Evolutionary conservation across 2,329 filamentous ascomycete species (phyloP), one percentile per base, ranked within the genome.

Genomic region (Thielaviopsis ethacetica): DNA sequence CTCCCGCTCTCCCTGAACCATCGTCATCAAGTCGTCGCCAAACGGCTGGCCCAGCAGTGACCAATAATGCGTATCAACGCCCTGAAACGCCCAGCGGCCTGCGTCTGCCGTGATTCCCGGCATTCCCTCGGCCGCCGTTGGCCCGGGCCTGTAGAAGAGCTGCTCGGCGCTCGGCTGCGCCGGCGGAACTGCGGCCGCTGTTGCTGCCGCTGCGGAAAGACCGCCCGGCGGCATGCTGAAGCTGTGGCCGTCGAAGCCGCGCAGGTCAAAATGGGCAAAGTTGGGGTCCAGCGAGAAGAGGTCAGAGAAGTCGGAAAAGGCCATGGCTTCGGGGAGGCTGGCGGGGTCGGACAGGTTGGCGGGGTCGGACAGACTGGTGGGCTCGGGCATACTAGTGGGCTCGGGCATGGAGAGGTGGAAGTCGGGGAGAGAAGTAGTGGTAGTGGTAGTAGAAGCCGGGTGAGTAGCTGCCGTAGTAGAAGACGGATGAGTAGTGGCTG

Each of bases 11-110:
- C 30, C 30, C 30, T 24, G 53, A 24, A 41, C 21, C 53, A 55
- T 47, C 3, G 26, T n/a, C 19, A 57, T 50, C 22, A 61, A 44
- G 22, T 56, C 59, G 10, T 58, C 59, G 50, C 34, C 30, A 52
- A 61, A 61, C 15, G 59, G 59, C 47, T 61, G 59, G 15, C 59
- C 69, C 51, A 70, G 56, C 61, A 69, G 65, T 3, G 67, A 66
- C 69, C 69, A 71, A 47, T 68, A 70, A 1, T 67, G 66, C 13
- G 68, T 69, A 56, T 74, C 71, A 2, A 73, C 68, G 3, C 70
- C 71, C 57, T 74, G 72, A 10, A 74, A 67, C 1, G 69, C 68
- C 72, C 71, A 73, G 24, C 72, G 66, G 17, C 71, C 69, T 0
- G 67, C 64, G 52, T 71, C 71, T 10, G 65, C 66, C 4, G 66